A percentile compares a stretch with the other conserved stretches of the same genome.
Evolutionary conservation across 768 basidiomycete genomes (phyloP).

Genomic region (Chlorophyllum brunneum): DNA sequence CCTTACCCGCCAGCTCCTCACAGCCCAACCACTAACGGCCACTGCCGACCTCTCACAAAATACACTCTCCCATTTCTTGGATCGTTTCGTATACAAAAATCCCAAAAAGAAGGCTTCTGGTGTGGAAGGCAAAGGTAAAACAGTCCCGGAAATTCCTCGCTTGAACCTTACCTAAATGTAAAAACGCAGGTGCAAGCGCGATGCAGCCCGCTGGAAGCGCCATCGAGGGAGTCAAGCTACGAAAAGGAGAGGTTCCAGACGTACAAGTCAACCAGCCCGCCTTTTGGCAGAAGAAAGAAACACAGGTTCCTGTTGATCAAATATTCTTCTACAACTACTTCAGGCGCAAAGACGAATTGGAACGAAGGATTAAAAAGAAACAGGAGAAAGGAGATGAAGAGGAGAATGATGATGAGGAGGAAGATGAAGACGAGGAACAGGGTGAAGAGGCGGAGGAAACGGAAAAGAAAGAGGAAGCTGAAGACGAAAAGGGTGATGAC

Average conservation of each 20-base stretch:
- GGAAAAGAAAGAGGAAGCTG: constrained; percentile 38
- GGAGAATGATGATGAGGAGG: constrained; percentile 25
- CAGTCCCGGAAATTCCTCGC: neutral
- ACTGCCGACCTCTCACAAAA: constrained; percentile 88
- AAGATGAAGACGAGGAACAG: constrained; percentile 33
- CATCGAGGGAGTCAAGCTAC: constrained; percentile 69
- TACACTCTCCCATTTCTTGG: constrained; percentile 92
- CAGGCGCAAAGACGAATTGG: constrained; percentile 58
- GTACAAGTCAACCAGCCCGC: constrained; percentile 66
- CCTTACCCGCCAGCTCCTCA: constrained; percentile 79
- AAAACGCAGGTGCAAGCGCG: constrained; percentile 79
- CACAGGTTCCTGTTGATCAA: constrained; percentile 86
- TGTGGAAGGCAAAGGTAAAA: constrained; percentile 13
- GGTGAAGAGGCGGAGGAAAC: constrained; percentile 34
- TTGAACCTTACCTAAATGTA: constrained; percentile 17
- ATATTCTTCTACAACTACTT: constrained; percentile 95
- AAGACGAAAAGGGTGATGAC: constrained; percentile 28
- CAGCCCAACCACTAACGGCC: constrained; percentile 69
- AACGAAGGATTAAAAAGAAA: constrained; percentile 34
- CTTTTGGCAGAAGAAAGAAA: constrained; percentile 66
- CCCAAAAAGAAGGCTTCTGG: constrained; percentile 61
- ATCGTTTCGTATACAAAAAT: constrained; percentile 96
- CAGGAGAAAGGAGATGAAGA: constrained; percentile 35
- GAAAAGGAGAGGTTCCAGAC: constrained; percentile 52
- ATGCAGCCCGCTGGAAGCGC: constrained; percentile 91